Evolutionary conservation across 345 rosid genomes (phyloP), one percentile per base, ranked within the genome.

Genomic region (Iberis pinnata): DNA sequence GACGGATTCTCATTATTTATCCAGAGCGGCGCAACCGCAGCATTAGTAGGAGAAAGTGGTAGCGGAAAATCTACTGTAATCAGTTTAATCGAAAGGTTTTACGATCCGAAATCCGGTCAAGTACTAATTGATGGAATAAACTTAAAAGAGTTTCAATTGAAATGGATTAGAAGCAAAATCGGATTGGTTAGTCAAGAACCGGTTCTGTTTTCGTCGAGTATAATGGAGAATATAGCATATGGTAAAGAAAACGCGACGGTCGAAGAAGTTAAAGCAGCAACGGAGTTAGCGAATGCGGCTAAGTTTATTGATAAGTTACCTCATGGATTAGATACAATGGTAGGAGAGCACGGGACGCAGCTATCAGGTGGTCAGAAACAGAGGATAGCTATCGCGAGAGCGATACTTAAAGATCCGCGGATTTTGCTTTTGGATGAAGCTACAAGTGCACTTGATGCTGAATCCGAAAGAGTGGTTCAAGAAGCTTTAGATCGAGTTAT

Each of bases 281-380:
- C 77, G 11, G 89, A 83, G 63, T 78, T 78, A 12, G 96, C 95
- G 18, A 87, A 87, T 59, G 96, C 89, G 12, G 70, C 93, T 0
- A 83, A 75, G 61, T 87, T 87, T 67, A 76, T 87, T 6, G 87
- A 81, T 38, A 84, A 83, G 67, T 60, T 87, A 29, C 93, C 96
- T 68, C 73, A 84, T 73, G 98, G 96, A 43, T 53, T 84, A 25
- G 93, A 88, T 57, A 88, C 96, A 2, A 74, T 80, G 93, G 95
- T 80, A 5, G 98, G 98, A 13, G 96, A 90, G 70, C 95, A 83
- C 53, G 95, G 98, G 52, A 80, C 92, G 17, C 96, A 82, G 65
- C 81, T 92, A 39, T 88, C 96, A 0, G 98, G 98, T 8, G 98
- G 98, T 20, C 98, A 92, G 56, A 90, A 90, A 68, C 98, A 90